Evolutionary conservation across 805 yeast genomes (phyloP), one percentile per base, ranked within the genome.

Genomic region (Monosporozyma unispora): DNA sequence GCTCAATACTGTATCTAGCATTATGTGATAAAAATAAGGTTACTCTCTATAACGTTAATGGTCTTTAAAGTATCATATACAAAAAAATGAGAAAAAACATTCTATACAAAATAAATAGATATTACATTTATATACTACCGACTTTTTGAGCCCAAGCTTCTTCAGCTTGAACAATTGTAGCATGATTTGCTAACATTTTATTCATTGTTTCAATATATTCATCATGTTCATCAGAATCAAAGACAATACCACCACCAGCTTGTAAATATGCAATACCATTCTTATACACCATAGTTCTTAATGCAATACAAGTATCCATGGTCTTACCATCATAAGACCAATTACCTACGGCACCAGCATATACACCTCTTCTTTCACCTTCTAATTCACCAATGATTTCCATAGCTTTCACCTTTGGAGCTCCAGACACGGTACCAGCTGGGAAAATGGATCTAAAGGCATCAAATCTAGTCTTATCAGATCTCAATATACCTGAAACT

Each of bases 171-270:
- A 82, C 82, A 63, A 93, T 83, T 12, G 97, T 88, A 55, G 80
- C 79, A 68, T 84, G 84, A 70, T 93, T 93, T 50, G 98, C 95
- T 71, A 77, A 81, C 96, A 93, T 89, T 73, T 93, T 93, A 75
- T 93, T 93, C 84, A 93, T 83, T 1, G 98, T 93, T 72, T 93
- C 99, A 45, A 89, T 73, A 67, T 89, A 93, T 71, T 93, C 99
- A 54, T 91, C 99, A 60, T 83, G 81, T 50, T 95, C 96, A 66
- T 93, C 97, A 54, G 95, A 84, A 66, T 93, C 99, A 65, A 74
- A 83, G 22, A 93, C 99, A 64, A 93, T 93, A 52, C 99, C 99
- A 50, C 99, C 99, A 55, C 99, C 99, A 2, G 99, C 98, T 73
- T 93, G 99, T 58, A 93, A 74, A 61, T 89, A 91, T 0, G 96